phyloP scores from a whole-genome alignment of 1,139 yeast species.

The Schizosaccharomyces versatilis region DNA sequence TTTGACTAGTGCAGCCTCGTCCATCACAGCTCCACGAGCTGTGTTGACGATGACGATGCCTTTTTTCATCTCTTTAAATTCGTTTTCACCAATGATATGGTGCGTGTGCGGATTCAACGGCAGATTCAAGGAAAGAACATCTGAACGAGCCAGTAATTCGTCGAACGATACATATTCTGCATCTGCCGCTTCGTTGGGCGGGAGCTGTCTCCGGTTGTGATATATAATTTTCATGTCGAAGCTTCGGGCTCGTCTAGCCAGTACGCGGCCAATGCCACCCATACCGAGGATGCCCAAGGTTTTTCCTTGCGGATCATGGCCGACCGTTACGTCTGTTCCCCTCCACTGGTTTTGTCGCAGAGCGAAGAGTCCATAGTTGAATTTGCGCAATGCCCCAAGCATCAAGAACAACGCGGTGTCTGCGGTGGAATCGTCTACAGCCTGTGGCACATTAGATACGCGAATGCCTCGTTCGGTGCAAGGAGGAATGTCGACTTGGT shows the following conservation, averaged over 20 bases:
- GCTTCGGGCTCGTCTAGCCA: slow-evolving; percentile 37
- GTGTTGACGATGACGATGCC: slow-evolving; percentile 47
- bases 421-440: slow-evolving; percentile 59
- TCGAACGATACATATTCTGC: slow-evolving; percentile 37
- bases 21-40: slow-evolving; percentile 52
- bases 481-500: slow-evolving; percentile 30
- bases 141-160: slow-evolving; percentile 31
- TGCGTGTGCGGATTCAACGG: slow-evolving; percentile 39
- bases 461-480: slow-evolving; percentile 26
- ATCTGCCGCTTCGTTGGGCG: slow-evolving; percentile 32
- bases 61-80: slow-evolving; percentile 36
- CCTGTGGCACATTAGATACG: slow-evolving; percentile 44
- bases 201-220: slow-evolving; percentile 34
- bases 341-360: not conserved
- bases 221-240: slow-evolving; percentile 44
- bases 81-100: slow-evolving; percentile 34
- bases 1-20: slow-evolving; percentile 34
- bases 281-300: slow-evolving; percentile 48
- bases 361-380: slow-evolving; percentile 11
- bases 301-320: slow-evolving; percentile 39
- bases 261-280: slow-evolving; percentile 59
- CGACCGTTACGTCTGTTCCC: slow-evolving; percentile 24
- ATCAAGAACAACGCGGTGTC: slow-evolving; percentile 43
- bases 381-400: slow-evolving; percentile 40
- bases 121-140: slow-evolving; percentile 38